Percentiles rank a stretch among this genome's conserved stretches.
Evolutionary conservation across 345 rosid species (phyloP).

Genomic region (Ceriops decandra): DNA sequence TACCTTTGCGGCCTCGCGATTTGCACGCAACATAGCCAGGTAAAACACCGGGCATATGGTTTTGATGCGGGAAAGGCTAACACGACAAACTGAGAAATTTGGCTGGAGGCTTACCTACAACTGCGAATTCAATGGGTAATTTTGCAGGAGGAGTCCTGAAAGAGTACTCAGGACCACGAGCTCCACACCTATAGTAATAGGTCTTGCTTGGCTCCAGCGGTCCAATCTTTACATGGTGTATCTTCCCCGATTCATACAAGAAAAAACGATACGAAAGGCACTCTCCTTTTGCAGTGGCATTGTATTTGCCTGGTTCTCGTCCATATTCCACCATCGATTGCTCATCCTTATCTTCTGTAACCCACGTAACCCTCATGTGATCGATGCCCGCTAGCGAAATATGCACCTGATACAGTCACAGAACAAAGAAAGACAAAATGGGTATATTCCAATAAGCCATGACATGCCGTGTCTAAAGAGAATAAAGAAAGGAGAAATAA

Average conservation of each 20-base stretch:
- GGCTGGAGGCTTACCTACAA: conserved; percentile 48
- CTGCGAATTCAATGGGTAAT: conserved; percentile 71
- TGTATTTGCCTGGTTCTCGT: conserved; percentile 41
- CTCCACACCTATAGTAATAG: conserved; percentile 75
- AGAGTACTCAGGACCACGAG: conserved; percentile 64
- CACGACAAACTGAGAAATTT: not conserved
- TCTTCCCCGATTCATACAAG: conserved; percentile 63
- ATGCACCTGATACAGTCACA: conserved; percentile 50
- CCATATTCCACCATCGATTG: conserved; percentile 67
- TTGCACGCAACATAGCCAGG: not conserved
- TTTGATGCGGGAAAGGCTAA: no score
- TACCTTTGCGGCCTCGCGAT: not conserved
- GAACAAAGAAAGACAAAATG: no score
- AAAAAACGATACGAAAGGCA: conserved; percentile 59
- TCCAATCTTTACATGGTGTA: conserved; percentile 87
- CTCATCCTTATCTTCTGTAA: conserved; percentile 51
- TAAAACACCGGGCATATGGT: no score
- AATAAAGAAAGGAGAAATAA: not conserved
- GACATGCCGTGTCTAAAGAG: not conserved
- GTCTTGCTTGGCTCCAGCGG: conserved; percentile 57
- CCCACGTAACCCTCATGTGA: conserved; percentile 66
- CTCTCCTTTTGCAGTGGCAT: conserved; percentile 46
- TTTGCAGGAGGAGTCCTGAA: conserved; percentile 73
- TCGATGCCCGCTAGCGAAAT: conserved; percentile 62
- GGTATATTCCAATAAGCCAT: not conserved